These are phyloP conservation scores for Lasiosphaeria miniovina DNA, from an alignment of 495 filamentous ascomycete genomes.

Conservation along the genomic window DNA sequence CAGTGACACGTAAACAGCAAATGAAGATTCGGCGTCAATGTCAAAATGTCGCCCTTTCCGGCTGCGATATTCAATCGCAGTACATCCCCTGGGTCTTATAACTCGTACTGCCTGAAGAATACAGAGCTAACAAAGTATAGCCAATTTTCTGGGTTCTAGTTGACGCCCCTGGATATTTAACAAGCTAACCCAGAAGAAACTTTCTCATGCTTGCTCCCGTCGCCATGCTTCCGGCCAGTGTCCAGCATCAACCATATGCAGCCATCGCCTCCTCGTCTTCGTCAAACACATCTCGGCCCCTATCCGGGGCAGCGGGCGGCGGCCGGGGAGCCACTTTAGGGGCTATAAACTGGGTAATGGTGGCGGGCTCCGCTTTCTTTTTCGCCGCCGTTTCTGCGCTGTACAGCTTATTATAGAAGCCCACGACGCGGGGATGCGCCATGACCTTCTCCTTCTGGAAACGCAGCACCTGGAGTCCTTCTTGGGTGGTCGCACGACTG, in stretches of 20 bases:
- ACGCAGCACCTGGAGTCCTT: slow-evolving; percentile 80
- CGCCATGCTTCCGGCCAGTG: background rate
- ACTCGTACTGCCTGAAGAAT: too few species aligned
- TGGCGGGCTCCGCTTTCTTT: slow-evolving; percentile 23
- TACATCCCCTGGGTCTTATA: too few species aligned
- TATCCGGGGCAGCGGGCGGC: background rate
- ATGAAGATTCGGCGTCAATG: too few species aligned
- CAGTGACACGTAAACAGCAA: too few species aligned
- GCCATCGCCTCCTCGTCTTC: slow-evolving; percentile 41
- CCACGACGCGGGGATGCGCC: slow-evolving; percentile 82
- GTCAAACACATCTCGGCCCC: slow-evolving; percentile 9
- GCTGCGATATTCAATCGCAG: too few species aligned
- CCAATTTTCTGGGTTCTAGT: too few species aligned
- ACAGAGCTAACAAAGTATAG: too few species aligned
- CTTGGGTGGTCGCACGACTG: slow-evolving; percentile 79
- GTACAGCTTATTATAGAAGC: slow-evolving; percentile 80
- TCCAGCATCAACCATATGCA: slow-evolving; percentile 30
- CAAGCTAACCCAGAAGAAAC: background rate
- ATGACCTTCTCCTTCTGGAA: slow-evolving; percentile 92
- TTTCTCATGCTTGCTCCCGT: background rate
- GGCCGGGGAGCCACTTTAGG: slow-evolving; percentile 14
- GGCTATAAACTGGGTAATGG: slow-evolving; percentile 29
- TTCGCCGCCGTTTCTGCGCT: slow-evolving; percentile 47
- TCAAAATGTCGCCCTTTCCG: too few species aligned
- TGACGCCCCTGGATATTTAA: background rate